Conservation (phyloP, 2,329 filamentous ascomycete genomes). For the Penicillium vulpinum region DNA sequence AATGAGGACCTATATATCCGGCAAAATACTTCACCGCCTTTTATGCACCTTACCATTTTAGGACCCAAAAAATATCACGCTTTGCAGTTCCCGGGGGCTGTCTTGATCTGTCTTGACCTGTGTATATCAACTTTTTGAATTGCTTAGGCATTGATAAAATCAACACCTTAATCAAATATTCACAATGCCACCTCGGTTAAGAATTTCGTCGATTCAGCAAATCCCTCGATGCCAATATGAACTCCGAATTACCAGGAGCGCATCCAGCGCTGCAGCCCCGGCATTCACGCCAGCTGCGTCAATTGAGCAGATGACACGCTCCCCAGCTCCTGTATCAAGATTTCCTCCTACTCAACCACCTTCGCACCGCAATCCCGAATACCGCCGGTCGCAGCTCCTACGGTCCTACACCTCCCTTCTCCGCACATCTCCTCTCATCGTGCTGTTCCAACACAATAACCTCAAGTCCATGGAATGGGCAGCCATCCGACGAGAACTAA, state of each 20-base stretch:
- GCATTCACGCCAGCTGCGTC: conserved; percentile 55
- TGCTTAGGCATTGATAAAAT: conserved; percentile 2
- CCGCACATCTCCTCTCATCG: conserved; percentile 77
- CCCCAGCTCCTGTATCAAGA: conserved; percentile 49
- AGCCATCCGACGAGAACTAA: conserved; percentile 69
- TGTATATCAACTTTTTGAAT: conserved; percentile 2
- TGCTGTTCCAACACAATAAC: conserved; percentile 83
- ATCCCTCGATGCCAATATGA: conserved; percentile 41
- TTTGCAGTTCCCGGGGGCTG: conserved; percentile 14
- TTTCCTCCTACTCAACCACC: conserved; percentile 73
- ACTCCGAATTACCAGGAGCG: conserved; percentile 38
- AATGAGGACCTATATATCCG: conserved; percentile 8
- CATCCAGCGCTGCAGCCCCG: conserved; percentile 48
- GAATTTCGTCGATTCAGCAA: conserved; percentile 42
- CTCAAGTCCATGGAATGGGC: conserved; percentile 73
- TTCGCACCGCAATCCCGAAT: conserved; percentile 80
- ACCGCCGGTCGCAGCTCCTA: conserved; percentile 85
- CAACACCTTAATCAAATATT: neutral
- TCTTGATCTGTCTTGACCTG: conserved; percentile 5
- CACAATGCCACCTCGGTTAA: conserved; percentile 57
- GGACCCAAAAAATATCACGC: conserved; percentile 27
- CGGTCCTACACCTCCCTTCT: conserved; percentile 86
- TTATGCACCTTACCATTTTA: conserved; percentile 13
- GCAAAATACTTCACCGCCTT: conserved; percentile 22
- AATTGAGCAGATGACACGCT: conserved; percentile 50